Percentiles rank a stretch among this genome's conserved stretches.
Conservation (phyloP, 1,284 basidiomycete species). For the Puccinia hordei region DNA sequence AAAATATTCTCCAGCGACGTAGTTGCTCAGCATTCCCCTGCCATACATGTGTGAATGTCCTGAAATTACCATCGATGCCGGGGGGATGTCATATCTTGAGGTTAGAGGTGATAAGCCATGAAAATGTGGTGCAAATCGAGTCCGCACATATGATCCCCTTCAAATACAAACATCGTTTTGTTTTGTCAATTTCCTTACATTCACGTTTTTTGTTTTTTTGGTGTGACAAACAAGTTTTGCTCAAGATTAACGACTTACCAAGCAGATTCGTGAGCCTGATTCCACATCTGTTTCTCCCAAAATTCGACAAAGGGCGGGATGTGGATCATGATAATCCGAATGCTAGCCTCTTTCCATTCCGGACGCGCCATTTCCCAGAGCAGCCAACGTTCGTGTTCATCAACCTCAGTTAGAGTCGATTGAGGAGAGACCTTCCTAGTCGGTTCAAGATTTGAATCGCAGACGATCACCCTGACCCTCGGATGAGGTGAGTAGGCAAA, state of each 20-base stretch:
- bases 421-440: background rate
- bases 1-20: slow-evolving; percentile 50
- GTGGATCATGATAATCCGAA: slow-evolving; percentile 53
- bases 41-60: slow-evolving; percentile 55
- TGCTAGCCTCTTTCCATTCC: slow-evolving; percentile 53
- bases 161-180: background rate
- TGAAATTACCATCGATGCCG: slow-evolving; percentile 53
- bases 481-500: slow-evolving; percentile 53
- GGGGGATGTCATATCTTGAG: slow-evolving; percentile 18
- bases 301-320: slow-evolving; percentile 55
- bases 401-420: slow-evolving; percentile 49
- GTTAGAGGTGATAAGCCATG: slow-evolving; percentile 37
- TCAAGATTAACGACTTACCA: slow-evolving; percentile 53
- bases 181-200: no score
- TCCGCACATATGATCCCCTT: slow-evolving; percentile 55
- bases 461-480: slow-evolving; percentile 53
- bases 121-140: slow-evolving; percentile 52
- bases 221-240: background rate
- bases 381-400: slow-evolving; percentile 54
- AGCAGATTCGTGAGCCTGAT: slow-evolving; percentile 50
- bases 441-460: slow-evolving; percentile 54
- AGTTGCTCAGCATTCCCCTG: slow-evolving; percentile 53
- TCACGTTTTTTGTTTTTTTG: background rate
- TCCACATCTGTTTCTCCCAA: slow-evolving; percentile 54
- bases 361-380: slow-evolving; percentile 51